A percentile compares a stretch with the other conserved stretches of the same genome.
Evolutionary conservation across 345 rosid species (phyloP).

Genomic region (Acer yangbiense): DNA sequence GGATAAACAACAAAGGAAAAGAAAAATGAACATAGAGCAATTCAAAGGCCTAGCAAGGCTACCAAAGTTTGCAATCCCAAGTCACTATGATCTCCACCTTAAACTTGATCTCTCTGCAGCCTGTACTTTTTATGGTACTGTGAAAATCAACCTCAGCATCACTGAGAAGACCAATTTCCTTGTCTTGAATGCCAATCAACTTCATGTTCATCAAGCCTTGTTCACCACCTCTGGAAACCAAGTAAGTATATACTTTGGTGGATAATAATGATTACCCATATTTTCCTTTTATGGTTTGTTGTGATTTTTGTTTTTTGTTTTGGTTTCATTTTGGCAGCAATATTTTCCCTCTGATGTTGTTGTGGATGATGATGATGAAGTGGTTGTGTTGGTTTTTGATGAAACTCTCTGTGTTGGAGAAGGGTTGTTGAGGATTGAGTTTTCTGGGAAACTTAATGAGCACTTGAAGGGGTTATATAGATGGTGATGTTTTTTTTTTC

Average conservation of each 20-base stretch:
- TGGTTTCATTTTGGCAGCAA: slow-evolving; percentile 13
- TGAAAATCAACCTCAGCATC: slow-evolving; percentile 26
- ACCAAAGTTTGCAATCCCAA: slow-evolving; percentile 22
- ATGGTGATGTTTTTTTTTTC: slow-evolving; percentile 29
- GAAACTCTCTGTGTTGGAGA: slow-evolving; percentile 33
- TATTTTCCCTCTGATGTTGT: slow-evolving; percentile 27
- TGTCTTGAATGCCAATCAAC: slow-evolving; percentile 46
- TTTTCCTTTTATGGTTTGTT: neutral
- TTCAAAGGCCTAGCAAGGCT: slow-evolving; percentile 29
- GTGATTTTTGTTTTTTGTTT: neutral
- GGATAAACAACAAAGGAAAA: too few species aligned
- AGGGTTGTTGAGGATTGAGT: slow-evolving; percentile 35
- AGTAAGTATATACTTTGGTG: slow-evolving; percentile 15
- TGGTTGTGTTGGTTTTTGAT: slow-evolving; percentile 40
- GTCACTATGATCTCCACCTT: slow-evolving; percentile 14
- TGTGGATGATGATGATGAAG: slow-evolving; percentile 42
- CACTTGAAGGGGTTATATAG: slow-evolving; percentile 45
- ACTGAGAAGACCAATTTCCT: slow-evolving; percentile 31
- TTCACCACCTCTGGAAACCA: slow-evolving; percentile 35
- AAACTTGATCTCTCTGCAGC: slow-evolving; percentile 13
- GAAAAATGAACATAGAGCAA: slow-evolving; percentile 11
- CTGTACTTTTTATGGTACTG: slow-evolving; percentile 13
- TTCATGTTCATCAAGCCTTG: slow-evolving; percentile 29
- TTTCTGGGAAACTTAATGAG: slow-evolving; percentile 41
- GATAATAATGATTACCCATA: neutral